phyloP scores from a whole-genome alignment of 2,329 filamentous ascomycete species.

The Ceratocystis lukuohia region DNA sequence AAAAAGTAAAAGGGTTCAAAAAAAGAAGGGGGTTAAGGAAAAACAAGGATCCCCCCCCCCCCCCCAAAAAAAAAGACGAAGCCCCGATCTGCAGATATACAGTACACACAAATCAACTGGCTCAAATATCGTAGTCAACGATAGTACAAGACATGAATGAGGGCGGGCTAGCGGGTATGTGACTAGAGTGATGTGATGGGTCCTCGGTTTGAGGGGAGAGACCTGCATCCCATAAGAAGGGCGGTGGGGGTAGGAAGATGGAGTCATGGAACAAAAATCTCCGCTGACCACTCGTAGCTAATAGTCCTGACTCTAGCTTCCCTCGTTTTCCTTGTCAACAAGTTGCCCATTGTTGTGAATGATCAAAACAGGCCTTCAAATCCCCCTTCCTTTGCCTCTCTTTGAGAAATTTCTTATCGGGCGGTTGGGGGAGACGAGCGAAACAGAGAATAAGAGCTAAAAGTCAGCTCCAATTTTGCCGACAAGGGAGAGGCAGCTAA shows the following conservation, averaged over 20 bases:
- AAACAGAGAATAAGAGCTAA: neutral
- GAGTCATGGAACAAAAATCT: neutral
- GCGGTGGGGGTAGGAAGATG: neutral
- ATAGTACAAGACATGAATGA: neutral
- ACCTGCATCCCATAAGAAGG: constrained; percentile 3
- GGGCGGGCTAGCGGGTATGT: neutral
- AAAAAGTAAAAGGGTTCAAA: no score
- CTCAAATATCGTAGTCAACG: neutral
- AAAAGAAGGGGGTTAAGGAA: no score
- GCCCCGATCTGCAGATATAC: neutral
- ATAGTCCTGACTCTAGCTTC: neutral
- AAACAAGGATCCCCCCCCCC: no score
- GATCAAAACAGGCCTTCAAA: neutral
- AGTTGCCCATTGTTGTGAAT: neutral
- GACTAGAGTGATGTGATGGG: neutral
- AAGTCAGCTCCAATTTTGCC: neutral
- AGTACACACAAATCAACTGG: no score
- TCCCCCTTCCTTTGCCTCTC: neutral
- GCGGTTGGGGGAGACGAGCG: neutral
- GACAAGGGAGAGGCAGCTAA: constrained; percentile 4
- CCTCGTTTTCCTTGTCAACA: neutral
- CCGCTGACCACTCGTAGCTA: neutral
- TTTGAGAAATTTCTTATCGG: neutral
- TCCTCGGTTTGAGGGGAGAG: constrained; percentile 3
- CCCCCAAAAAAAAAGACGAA: neutral